Base-by-base conservation (phyloP, 2,329 filamentous ascomycete genomes). In the Fusarium poae region DNA sequence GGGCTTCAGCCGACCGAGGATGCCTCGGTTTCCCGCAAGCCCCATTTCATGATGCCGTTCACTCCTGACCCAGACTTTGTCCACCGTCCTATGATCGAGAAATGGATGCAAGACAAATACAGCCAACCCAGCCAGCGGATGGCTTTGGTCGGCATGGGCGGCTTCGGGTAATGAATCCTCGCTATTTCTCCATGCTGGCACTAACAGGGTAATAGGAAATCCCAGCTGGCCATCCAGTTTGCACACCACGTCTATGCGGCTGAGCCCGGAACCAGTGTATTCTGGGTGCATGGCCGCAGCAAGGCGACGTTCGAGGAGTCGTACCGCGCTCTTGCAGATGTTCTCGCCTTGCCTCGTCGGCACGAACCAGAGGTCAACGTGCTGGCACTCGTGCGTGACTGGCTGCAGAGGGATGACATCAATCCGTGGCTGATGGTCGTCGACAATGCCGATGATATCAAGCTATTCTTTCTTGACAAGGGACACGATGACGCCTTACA, bases 241-340 rank as follows among this genome's bases (percentile, higher is more conserved):
- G 74, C 73, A 10, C 76, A 81, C 52, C 68, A 59, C 49, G 60
- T 70, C 27, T 72, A 68, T 60, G 63, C 75, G 2, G 57, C 49
- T 11, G 75, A 67, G 27, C 68, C 73, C 1, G 46, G 70, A 15
- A 79, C 68, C 25, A 79, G 74, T 70, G 72, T 81, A 35, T 79
- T 81, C 59, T 82, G 78, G 79, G 67, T 81, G n/a, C 72, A 80
- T 62, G 77, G 77, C 3, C 77, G 74, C 52, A 78, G 76, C 50
- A 64, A 65, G 1, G 66, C 73, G 37, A 71, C 77, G 10, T 78
- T 80, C 46, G 74, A 81, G 62, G 71, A 79, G 56, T 73, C 74
- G 34, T 79, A 74, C 59, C 72, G 67, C 53, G 72, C 78, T n/a
- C 76, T 82, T 65, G 77, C 78, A 25, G 68, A 77, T 34, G 52